Percentiles rank a stretch among this genome's conserved stretches.
Conservation (phyloP, 2,329 filamentous ascomycete genomes). For the Botryotinia narcissicola region DNA sequence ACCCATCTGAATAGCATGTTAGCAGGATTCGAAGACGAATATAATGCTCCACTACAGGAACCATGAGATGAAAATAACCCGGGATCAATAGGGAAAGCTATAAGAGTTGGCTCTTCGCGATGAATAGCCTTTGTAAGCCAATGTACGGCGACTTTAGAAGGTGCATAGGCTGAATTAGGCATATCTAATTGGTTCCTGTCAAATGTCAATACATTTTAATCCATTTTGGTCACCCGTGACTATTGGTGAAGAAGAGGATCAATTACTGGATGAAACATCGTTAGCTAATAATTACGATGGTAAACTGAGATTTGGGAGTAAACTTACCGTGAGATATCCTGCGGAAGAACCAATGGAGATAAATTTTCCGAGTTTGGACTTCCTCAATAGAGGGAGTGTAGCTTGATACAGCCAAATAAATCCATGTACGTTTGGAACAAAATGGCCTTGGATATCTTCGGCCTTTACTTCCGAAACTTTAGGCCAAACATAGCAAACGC, state of each 20-base stretch:
- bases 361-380: neutral
- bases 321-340: neutral
- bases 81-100: neutral
- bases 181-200: neutral
- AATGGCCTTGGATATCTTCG: neutral
- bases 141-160: neutral
- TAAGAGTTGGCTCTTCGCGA: neutral
- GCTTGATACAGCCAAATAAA: neutral
- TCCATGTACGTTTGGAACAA: neutral
- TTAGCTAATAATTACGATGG: neutral
- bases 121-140: constrained; percentile 1
- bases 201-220: neutral
- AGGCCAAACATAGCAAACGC: constrained; percentile 21
- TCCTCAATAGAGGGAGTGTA: neutral
- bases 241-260: neutral
- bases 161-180: neutral
- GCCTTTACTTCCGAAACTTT: neutral
- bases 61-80: neutral
- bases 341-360: neutral
- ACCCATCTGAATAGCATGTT: constrained; percentile 30
- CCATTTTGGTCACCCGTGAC: no score
- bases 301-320: neutral
- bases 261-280: neutral
- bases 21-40: neutral
- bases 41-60: neutral